Evolutionary conservation across 768 basidiomycete species (phyloP), one percentile per base, ranked within the genome.

Genomic region (Pholiota molesta): DNA sequence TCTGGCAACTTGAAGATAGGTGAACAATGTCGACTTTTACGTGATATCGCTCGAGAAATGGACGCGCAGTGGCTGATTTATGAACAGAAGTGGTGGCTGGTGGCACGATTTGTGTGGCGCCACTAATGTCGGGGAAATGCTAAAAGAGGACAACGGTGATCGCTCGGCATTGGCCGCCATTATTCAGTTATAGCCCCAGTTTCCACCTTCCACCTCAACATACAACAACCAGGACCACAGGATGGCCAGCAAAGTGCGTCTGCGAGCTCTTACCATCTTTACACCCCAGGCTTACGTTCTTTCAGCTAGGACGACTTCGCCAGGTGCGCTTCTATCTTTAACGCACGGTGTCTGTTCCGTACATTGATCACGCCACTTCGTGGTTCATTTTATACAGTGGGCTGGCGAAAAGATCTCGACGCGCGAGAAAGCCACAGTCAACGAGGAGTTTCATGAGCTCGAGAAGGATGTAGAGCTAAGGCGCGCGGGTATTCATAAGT

Each of bases 391-490:
- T 54, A 11, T 66, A 47, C 68, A 95, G 91, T 92, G 93, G 91
- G 92, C 92, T 5, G 92, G 91, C 44, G 94, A 96, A 77, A 90
- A 92, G 67, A 93, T 97, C 57, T 88, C 91, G 42, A 83, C 89
- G 26, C 85, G 89, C 65, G 92, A 94, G 72, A 96, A 91, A 81
- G 88, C 91, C 2, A 75, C 84, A 45, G 82, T 90, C 33, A 86
- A 90, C 2, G 89, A 90, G 26, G 94, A 95, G 64, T 91, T 96
- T 72, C 83, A 78, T 39, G 91, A 90, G 52, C 79, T 95, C 49
- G 93, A 96, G 74, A 82, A 83, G 68, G 94, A 97, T 71, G 86
- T 97, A 29, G 94, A 96, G 56, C 77, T 94, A 31, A 78, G 94
- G 54, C 85, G 86, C 69, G 84, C 86, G 49, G 94, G 94, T 29